Evolutionary conservation across 176 grass and related monocot species (phyloP).

Genomic region (Saccharum spontaneum): DNA sequence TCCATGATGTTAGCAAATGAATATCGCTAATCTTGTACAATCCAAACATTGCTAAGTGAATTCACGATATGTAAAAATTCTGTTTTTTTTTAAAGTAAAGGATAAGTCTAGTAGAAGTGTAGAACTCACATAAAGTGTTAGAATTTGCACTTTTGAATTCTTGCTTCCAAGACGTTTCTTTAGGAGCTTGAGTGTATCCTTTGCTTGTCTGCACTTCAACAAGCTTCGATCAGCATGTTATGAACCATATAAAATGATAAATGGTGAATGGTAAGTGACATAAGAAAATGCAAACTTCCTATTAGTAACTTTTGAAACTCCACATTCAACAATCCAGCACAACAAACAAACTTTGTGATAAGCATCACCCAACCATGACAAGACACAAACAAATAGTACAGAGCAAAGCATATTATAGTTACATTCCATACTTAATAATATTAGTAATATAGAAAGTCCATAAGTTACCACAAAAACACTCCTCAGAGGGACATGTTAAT

Average conservation of each 20-base stretch:
- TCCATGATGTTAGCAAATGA: neutral
- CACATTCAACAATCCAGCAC: neutral
- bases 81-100: neutral
- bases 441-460: neutral
- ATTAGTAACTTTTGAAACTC: neutral
- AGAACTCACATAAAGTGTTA: conserved; percentile 85
- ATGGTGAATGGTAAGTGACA: neutral
- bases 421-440: neutral
- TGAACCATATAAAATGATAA: conserved; percentile 1
- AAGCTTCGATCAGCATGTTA: conserved; percentile 28
- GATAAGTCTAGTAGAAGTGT: conserved; percentile 33
- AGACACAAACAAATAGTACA: neutral
- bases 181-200: conserved; percentile 88
- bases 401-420: neutral
- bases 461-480: neutral
- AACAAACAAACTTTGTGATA: neutral
- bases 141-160: conserved; percentile 92
- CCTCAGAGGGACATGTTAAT: neutral
- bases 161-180: conserved; percentile 97
- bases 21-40: neutral
- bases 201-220: conserved; percentile 75
- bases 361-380: conserved; percentile 29
- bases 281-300: neutral
- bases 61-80: neutral
- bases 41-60: conserved; percentile 16